These are phyloP conservation scores for Peterozyma xylosa DNA, from an alignment of 805 yeast species.

Conservation along the genomic window DNA sequence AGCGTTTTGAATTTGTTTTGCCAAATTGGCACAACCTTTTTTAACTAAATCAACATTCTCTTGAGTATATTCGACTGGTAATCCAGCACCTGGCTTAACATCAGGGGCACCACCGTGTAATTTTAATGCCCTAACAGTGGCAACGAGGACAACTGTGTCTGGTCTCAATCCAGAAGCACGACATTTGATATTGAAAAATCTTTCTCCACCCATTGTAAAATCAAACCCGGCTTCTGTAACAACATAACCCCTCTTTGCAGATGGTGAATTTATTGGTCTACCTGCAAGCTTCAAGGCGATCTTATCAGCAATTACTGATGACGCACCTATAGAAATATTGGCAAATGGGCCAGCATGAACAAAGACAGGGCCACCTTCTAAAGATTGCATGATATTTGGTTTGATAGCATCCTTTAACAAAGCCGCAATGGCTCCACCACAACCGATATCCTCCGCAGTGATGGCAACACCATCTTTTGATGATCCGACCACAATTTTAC, in stretches of 20 bases:
- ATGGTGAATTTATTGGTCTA: conserved; percentile 17
- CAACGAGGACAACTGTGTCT: conserved; percentile 73
- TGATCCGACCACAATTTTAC: conserved; percentile 68
- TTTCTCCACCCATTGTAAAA: conserved; percentile 89
- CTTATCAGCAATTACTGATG: conserved; percentile 75
- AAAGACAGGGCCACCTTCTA: conserved; percentile 83
- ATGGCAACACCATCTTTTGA: conserved; percentile 63
- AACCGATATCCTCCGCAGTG: conserved; percentile 78
- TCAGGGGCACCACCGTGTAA: conserved; percentile 88
- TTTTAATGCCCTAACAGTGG: conserved; percentile 78
- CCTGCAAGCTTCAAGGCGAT: conserved; percentile 78
- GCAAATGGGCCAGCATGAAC: conserved; percentile 90
- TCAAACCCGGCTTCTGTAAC: conserved; percentile 88
- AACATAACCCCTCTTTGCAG: conserved; percentile 61
- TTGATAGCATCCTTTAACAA: conserved; percentile 74
- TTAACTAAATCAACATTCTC: conserved; percentile 66
- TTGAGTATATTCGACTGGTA: conserved; percentile 64
- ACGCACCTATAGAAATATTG: conserved; percentile 81
- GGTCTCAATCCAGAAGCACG: conserved; percentile 76
- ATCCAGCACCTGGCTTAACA: conserved; percentile 76
- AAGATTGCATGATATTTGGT: conserved; percentile 82
- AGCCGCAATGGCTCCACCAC: conserved; percentile 84
- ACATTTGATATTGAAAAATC: conserved; percentile 77
- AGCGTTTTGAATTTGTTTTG: conserved; percentile 71
- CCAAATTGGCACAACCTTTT: conserved; percentile 68